Evolutionary conservation across 257 asterid species (phyloP), one percentile per base, ranked within the genome.

Genomic region (Solanum appendiculatum): DNA sequence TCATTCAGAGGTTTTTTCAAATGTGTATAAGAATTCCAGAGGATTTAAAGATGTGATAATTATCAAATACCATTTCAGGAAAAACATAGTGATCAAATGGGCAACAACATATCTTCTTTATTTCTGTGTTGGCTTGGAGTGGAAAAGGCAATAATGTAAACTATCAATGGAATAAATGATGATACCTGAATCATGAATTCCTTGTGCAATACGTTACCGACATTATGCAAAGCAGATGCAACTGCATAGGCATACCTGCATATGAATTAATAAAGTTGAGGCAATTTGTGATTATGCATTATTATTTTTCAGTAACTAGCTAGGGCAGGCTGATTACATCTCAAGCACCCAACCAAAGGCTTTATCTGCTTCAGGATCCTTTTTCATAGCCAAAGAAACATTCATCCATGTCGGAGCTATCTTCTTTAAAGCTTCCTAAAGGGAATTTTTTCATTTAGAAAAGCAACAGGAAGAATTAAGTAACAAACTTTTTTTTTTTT

Each of bases 331-430:
- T 64, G 29, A 64, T 46, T 23, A 95, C 99, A 97, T 97, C 93
- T 97, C 99, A 81, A 97, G 99, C 70, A 97, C 99, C 99, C 99
- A 97, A 84, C 99, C 99, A 89, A 97, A 97, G 84, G 96, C 93
- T 88, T 96, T 97, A 90, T 97, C 99, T 54, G 98, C 89, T 89
- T 94, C 96, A 7, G 97, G 96, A 90, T 97, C 99, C 91, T 94
- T 94, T 93, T 96, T 97, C 99, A 97, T 96, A 42, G 96, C 96
- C 87, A 97, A 88, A 18, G 99, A 97, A 86, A 97, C 94, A 88
- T 97, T 95, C 99, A 97, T 97, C 99, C 99, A 96, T 78, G 99
- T 94, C 3, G 99, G 98, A 88, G 99, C 99, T 58, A 97, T 95
- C 91, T 92, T 94, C 88, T 88, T 90, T 73, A 95, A 90, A 86